phyloP scores from a whole-genome alignment of 352 stramenopile species.

The Nannochloropsis limnetica region DNA sequence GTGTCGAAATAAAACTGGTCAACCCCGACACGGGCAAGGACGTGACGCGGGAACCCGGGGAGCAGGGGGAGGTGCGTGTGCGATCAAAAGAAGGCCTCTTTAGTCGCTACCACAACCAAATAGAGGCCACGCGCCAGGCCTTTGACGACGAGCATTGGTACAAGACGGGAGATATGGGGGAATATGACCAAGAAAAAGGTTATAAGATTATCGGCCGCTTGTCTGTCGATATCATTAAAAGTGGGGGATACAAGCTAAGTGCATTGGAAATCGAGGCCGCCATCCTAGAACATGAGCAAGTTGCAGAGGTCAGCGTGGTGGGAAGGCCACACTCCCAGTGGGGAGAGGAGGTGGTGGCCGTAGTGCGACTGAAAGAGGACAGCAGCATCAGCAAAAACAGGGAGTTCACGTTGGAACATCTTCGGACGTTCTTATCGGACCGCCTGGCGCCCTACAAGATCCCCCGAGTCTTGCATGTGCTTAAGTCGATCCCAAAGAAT shows the following conservation, averaged over 20 bases:
- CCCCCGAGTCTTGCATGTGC: conserved; percentile 64
- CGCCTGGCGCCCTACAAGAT: conserved; percentile 71
- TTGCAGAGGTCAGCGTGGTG: conserved; percentile 73
- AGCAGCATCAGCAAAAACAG: not conserved
- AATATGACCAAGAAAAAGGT: conserved; percentile 63
- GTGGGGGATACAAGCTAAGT: conserved; percentile 76
- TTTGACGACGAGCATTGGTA: conserved; percentile 76
- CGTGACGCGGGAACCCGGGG: conserved; percentile 58
- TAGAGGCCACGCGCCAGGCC: conserved; percentile 67
- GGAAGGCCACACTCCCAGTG: conserved; percentile 69
- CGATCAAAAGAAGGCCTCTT: conserved; percentile 53
- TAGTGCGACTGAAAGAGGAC: conserved; percentile 55
- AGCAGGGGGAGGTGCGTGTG: conserved; percentile 62
- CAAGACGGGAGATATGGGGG: conserved; percentile 75
- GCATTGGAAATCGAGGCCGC: conserved; percentile 75
- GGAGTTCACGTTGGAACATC: not conserved
- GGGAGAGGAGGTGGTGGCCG: conserved; percentile 66
- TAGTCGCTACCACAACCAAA: conserved; percentile 70
- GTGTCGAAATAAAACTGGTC: conserved; percentile 67
- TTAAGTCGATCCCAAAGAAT: conserved; percentile 75
- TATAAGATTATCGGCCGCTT: conserved; percentile 74
- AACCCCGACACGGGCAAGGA: conserved; percentile 62
- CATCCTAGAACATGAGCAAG: conserved; percentile 67
- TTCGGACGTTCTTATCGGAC: conserved; percentile 59
- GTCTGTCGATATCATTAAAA: conserved; percentile 80